Evolutionary conservation across 2,329 filamentous ascomycete genomes (phyloP).

Genomic region (Fusarium torulosum): DNA sequence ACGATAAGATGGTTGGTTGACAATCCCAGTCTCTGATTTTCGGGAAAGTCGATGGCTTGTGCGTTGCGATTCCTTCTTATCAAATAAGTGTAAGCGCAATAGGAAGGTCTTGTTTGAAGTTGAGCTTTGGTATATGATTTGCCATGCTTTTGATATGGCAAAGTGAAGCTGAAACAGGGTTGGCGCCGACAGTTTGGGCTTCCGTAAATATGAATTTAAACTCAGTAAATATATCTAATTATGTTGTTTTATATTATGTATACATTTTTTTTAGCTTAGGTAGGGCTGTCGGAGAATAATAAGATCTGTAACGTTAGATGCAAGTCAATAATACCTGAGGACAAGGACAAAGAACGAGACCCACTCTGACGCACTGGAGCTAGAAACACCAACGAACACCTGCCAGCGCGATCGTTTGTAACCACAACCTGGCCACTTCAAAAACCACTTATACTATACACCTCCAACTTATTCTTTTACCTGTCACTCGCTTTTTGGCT

Average conservation of each 20-base stretch:
- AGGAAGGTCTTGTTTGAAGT: neutral
- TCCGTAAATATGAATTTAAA: no score
- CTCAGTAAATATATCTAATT: no score
- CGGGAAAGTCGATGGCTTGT: neutral
- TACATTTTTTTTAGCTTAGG: no score
- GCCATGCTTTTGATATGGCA: neutral
- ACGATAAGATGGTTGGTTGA: slow-evolving; percentile 17
- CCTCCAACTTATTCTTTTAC: slow-evolving; percentile 1
- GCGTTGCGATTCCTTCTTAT: neutral
- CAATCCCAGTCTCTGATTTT: slow-evolving; percentile 12
- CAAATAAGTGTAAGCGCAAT: slow-evolving; percentile 4
- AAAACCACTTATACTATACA: slow-evolving; percentile 6
- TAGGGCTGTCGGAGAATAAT: neutral
- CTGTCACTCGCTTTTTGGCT: neutral
- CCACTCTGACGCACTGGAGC: slow-evolving; percentile 47
- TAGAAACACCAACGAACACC: slow-evolving; percentile 33
- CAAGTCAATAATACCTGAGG: neutral
- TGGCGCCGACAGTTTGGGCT: neutral
- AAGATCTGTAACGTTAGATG: neutral
- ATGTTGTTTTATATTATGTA: no score
- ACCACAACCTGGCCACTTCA: slow-evolving; percentile 42
- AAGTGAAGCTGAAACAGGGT: neutral
- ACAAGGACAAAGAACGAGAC: slow-evolving; percentile 24
- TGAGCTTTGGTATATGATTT: slow-evolving; percentile 19
- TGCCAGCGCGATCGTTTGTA: slow-evolving; percentile 30